Base-by-base conservation (phyloP, 2,329 filamentous ascomycete species). In the Botrytis byssoidea region DNA sequence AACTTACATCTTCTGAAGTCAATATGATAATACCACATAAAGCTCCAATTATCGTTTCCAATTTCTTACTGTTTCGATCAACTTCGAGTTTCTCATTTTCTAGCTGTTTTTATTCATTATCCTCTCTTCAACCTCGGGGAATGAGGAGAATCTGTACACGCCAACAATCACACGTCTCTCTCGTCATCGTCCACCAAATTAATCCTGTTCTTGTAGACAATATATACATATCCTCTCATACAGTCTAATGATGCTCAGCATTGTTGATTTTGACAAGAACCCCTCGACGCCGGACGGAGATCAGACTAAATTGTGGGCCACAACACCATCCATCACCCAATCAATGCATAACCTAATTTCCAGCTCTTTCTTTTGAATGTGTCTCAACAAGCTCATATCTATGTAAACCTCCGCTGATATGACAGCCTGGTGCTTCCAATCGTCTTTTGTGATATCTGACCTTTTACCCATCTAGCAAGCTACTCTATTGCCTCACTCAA, bases 151-250 rank as follows among this genome's bases (percentile, higher is more conserved):
- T 51, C 4, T 51, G 10, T 51, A 51, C 48, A 51, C 25, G 22
- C 25, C 25, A 51, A n/a, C 1, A 4, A 51, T n/a, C n/a, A n/a
- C 25, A 51, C 8, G 48, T 14, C 48, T 51, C 4, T 51, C 7
- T n/a, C 48, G 4, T n/a, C 4, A n/a, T 14, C 22, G 3, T n/a
- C 48, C 14, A n/a, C 25, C 25, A 51, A 51, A 51, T n/a, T 10
- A n/a, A 51, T 51, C 2, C 48, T 14, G 22, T 51, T 51, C 4
- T n/a, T 51, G 25, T 6, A 51, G 25, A n/a, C n/a, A 25, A n/a
- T 10, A 0, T n/a, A 51, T 0, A n/a, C 3, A 51, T n/a, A 0
- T 51, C 25, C n/a, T 51, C 10, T 14, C 48, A 14, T n/a, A n/a
- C 48, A n/a, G 10, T 51, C 48, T 51, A 9, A 51, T n/a, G 4